Conservation (phyloP, 257 asterid species). For the Solanum etuberosum region DNA sequence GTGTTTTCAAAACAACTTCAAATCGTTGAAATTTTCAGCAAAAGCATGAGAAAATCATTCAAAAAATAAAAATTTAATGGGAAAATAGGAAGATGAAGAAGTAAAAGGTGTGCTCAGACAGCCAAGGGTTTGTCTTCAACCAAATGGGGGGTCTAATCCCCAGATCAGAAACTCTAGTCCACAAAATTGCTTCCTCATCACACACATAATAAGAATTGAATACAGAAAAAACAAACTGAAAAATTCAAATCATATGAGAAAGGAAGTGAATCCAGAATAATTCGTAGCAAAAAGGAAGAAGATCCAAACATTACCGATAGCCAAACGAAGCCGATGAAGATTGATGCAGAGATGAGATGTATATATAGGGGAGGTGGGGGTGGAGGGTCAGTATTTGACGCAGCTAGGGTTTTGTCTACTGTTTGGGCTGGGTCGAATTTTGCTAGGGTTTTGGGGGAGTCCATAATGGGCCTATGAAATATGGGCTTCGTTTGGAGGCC, state of each 20-base stretch:
- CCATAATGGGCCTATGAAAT: neutral
- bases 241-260: neutral
- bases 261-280: neutral
- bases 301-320: neutral
- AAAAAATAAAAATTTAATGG: too few species aligned
- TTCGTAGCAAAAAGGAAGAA: too few species aligned
- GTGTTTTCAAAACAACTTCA: accelerated
- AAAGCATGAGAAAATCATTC: neutral
- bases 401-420: constrained; percentile 3
- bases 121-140: constrained; percentile 42
- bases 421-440: neutral
- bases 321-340: neutral
- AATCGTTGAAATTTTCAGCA: too few species aligned
- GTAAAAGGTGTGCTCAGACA: constrained; percentile 50
- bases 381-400: neutral
- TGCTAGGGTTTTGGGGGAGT: neutral
- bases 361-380: neutral
- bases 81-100: neutral
- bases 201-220: neutral
- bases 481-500: neutral
- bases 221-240: neutral
- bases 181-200: constrained; percentile 17
- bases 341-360: neutral
- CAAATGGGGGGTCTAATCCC: constrained; percentile 9
- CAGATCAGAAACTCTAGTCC: constrained; percentile 42